A percentile compares a stretch with the other conserved stretches of the same genome.
Conservation (phyloP, 805 yeast genomes). For the Ogataea siamensis region DNA sequence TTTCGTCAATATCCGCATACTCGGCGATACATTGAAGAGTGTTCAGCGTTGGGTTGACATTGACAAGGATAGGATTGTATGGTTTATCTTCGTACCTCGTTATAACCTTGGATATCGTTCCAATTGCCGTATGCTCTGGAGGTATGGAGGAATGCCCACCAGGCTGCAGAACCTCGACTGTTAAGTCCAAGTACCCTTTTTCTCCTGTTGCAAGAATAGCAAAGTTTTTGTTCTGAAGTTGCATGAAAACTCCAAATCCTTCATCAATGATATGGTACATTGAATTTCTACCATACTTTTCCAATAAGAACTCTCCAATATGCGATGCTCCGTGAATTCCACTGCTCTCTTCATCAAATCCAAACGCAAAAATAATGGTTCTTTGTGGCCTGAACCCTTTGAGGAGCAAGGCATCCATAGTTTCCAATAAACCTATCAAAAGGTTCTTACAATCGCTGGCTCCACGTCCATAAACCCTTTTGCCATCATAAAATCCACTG, state of each 20-base stretch:
- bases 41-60: slow-evolving; percentile 58
- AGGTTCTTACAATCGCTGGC: slow-evolving; percentile 71
- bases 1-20: slow-evolving; percentile 36
- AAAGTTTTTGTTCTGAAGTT: slow-evolving; percentile 37
- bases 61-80: slow-evolving; percentile 44
- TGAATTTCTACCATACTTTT: slow-evolving; percentile 59
- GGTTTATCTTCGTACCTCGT: slow-evolving; percentile 56
- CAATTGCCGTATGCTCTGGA: slow-evolving; percentile 74
- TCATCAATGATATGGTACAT: slow-evolving; percentile 62
- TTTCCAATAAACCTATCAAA: slow-evolving; percentile 62
- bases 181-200: slow-evolving; percentile 41
- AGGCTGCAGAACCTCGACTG: slow-evolving; percentile 48
- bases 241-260: slow-evolving; percentile 37
- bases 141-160: slow-evolving; percentile 64
- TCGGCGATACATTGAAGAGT: slow-evolving; percentile 63
- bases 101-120: slow-evolving; percentile 62
- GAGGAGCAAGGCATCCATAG: slow-evolving; percentile 53
- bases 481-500: slow-evolving; percentile 64
- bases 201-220: slow-evolving; percentile 49
- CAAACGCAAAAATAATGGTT: slow-evolving; percentile 62
- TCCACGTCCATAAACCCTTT: slow-evolving; percentile 73
- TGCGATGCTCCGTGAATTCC: slow-evolving; percentile 61
- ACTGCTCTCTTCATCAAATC: slow-evolving; percentile 76
- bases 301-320: slow-evolving; percentile 46
- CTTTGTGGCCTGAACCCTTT: slow-evolving; percentile 56